Evolutionary conservation across 805 yeast species (phyloP).

Genomic region (Lipomyces kockii): DNA sequence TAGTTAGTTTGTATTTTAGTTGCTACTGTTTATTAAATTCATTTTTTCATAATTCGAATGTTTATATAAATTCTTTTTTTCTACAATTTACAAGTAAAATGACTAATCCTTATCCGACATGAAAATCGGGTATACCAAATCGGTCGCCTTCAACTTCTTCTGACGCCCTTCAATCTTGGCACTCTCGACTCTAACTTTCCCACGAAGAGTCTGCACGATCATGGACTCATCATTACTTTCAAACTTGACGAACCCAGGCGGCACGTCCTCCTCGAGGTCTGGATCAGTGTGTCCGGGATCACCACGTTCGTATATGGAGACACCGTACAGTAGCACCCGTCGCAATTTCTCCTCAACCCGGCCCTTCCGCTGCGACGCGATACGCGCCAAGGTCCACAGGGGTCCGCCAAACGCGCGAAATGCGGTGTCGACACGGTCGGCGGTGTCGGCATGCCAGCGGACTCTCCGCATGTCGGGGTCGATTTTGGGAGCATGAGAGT

Average conservation of each 20-base stretch:
- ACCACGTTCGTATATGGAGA: background rate
- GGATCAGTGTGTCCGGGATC: background rate
- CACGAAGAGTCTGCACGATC: background rate
- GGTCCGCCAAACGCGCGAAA: slow-evolving; percentile 33
- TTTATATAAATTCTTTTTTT: background rate
- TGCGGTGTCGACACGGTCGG: slow-evolving; percentile 21
- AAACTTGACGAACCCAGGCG: background rate
- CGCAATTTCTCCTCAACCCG: background rate
- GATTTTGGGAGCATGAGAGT: slow-evolving; percentile 29
- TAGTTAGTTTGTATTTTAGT: background rate
- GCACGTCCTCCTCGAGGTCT: background rate
- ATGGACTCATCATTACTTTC: background rate
- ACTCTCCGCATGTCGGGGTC: slow-evolving; percentile 16
- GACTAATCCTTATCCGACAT: background rate
- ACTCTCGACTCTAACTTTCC: background rate
- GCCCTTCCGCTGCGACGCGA: background rate
- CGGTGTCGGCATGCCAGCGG: slow-evolving; percentile 16
- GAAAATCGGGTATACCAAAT: background rate
- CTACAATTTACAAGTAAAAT: background rate
- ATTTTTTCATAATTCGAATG: too few relatives aligned
- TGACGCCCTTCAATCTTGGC: background rate
- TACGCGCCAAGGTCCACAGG: slow-evolving; percentile 27
- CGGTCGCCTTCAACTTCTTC: background rate
- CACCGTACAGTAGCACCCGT: background rate
- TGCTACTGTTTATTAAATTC: background rate